phyloP scores from a whole-genome alignment of 495 filamentous ascomycete genomes.

The Neurospora tetrasperma region DNA sequence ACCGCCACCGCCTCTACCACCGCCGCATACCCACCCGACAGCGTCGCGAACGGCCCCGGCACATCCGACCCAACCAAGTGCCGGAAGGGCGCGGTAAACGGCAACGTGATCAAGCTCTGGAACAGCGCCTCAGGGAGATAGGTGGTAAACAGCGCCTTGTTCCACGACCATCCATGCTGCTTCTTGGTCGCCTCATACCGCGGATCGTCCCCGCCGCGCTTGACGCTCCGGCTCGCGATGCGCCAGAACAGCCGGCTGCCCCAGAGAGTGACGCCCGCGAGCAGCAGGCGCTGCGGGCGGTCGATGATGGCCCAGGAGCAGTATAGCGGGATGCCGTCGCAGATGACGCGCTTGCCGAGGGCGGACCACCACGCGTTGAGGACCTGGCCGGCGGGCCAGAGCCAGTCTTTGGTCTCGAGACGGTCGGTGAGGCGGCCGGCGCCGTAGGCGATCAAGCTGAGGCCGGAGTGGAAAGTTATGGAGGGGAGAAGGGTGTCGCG shows the following conservation, averaged over 20 bases:
- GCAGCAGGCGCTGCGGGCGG: slow-evolving; percentile 41
- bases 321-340: slow-evolving; percentile 26
- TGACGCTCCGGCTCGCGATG: slow-evolving; percentile 32
- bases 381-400: slow-evolving; percentile 45
- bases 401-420: slow-evolving; percentile 47
- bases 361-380: slow-evolving; percentile 50
- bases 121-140: slow-evolving; percentile 44
- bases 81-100: slow-evolving; percentile 44
- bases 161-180: slow-evolving; percentile 40
- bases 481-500: slow-evolving; percentile 42
- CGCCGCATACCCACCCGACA: slow-evolving; percentile 9
- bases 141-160: slow-evolving; percentile 33
- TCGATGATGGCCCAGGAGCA: slow-evolving; percentile 34
- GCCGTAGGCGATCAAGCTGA: slow-evolving; percentile 38
- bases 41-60: neutral
- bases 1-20: slow-evolving; percentile 37
- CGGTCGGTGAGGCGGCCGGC: slow-evolving; percentile 37
- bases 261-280: slow-evolving; percentile 45
- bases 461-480: slow-evolving; percentile 33
- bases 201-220: slow-evolving; percentile 39
- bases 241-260: slow-evolving; percentile 44
- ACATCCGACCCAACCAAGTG: slow-evolving; percentile 14
- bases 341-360: slow-evolving; percentile 34
- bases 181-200: slow-evolving; percentile 41
- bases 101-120: slow-evolving; percentile 44